phyloP scores from a whole-genome alignment of 2,329 filamentous ascomycete species.

The Neopestalotiopsis sp. region DNA sequence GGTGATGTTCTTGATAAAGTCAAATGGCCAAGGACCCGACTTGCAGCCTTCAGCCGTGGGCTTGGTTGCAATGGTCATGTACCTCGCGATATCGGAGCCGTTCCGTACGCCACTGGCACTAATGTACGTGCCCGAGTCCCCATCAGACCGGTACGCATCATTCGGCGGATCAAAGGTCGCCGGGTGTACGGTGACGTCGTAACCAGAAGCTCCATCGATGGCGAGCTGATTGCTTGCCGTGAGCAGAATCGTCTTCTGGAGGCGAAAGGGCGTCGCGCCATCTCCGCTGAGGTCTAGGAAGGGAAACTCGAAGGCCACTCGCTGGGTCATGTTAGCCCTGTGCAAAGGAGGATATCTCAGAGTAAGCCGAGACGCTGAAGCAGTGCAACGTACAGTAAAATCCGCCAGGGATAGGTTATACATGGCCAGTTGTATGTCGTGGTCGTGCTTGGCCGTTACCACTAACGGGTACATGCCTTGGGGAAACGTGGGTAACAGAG shows the following conservation, averaged over 20 bases:
- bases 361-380: background rate
- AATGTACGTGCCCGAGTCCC: constrained; percentile 30
- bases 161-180: constrained; percentile 52
- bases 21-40: constrained; percentile 41
- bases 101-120: background rate
- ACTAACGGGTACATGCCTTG: constrained; percentile 58
- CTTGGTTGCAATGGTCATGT: constrained; percentile 35
- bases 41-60: constrained; percentile 9
- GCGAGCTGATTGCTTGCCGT: constrained; percentile 47
- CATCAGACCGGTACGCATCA: constrained; percentile 50
- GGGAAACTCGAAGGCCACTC: constrained; percentile 58
- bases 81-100: constrained; percentile 20
- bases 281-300: constrained; percentile 60
- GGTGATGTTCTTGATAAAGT: constrained; percentile 55
- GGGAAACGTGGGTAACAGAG: constrained; percentile 54
- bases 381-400: constrained; percentile 49
- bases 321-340: constrained; percentile 40
- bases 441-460: constrained; percentile 55
- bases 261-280: constrained; percentile 56
- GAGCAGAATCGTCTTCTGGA: constrained; percentile 53
- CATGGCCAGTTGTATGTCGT: constrained; percentile 52
- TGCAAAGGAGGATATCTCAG: no score
- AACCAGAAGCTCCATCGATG: constrained; percentile 49
- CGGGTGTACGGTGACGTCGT: constrained; percentile 50
- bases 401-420: constrained; percentile 47